Evolutionary conservation across 208 protist species (phyloP).

Genomic region (Trypanosoma cruzi): DNA sequence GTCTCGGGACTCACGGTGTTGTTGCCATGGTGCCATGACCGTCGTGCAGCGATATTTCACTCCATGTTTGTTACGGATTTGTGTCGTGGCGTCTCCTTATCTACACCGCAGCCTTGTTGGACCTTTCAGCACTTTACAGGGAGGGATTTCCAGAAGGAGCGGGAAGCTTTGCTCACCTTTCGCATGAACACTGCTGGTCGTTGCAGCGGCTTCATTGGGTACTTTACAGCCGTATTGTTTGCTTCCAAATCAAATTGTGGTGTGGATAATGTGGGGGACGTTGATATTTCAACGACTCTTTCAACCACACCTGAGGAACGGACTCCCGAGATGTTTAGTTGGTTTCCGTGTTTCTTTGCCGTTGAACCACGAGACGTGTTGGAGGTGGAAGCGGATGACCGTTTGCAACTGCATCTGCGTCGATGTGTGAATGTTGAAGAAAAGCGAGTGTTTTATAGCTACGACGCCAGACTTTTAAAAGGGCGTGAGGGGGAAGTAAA

Average conservation of each 20-base stretch:
- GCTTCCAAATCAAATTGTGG: neutral
- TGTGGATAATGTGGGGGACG: constrained; percentile 11
- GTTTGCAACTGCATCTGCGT: constrained; percentile 38
- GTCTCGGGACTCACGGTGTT: constrained; percentile 65
- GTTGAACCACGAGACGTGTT: constrained; percentile 49
- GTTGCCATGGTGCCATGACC: constrained; percentile 44
- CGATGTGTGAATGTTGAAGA: constrained; percentile 32
- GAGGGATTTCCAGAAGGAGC: constrained; percentile 24
- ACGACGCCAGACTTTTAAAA: constrained; percentile 25
- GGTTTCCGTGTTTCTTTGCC: constrained; percentile 83
- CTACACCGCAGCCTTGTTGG: constrained; percentile 71
- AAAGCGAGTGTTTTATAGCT: constrained; percentile 78
- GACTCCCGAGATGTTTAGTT: constrained; percentile 83
- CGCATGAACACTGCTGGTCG: constrained; percentile 33
- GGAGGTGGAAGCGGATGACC: constrained; percentile 29
- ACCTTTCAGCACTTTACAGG: constrained; percentile 64
- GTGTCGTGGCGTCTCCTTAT: constrained; percentile 49
- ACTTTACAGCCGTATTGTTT: constrained; percentile 77
- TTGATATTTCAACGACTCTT: constrained; percentile 9
- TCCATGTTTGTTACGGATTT: constrained; percentile 79
- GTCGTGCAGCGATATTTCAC: constrained; percentile 61
- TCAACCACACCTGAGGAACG: constrained; percentile 31
- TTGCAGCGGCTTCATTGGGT: constrained; percentile 70
- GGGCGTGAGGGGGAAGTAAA: neutral
- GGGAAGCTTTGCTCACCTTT: constrained; percentile 47